Evolutionary conservation across 495 filamentous ascomycete species (phyloP), one percentile per base, ranked within the genome.

Genomic region (Astrothelium macrocarpum): DNA sequence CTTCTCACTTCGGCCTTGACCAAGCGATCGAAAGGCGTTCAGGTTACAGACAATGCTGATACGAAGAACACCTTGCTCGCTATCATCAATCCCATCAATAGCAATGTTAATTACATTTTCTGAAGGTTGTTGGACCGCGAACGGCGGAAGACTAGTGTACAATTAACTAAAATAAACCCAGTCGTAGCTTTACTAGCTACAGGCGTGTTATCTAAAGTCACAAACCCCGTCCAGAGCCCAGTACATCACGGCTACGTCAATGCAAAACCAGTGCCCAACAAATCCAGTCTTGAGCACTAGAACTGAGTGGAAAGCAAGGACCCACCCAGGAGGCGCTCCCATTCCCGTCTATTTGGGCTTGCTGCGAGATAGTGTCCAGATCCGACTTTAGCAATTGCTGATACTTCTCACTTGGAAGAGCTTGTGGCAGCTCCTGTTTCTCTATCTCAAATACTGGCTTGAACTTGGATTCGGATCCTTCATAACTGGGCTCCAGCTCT

Each of bases 211-310:
- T n/a, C n/a, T n/a, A n/a, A n/a, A n/a, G n/a, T n/a, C n/a, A n/a
- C n/a, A n/a, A n/a, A n/a, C n/a, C n/a, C n/a, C n/a, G n/a, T n/a
- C n/a, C n/a, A n/a, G n/a, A n/a, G n/a, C n/a, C n/a, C n/a, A n/a
- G n/a, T n/a, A n/a, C 34, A 14, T 39, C 5, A 39, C 34, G 34
- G 34, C 34, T 14, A 39, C 7, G 9, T 25, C 20, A 29, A 56
- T 20, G 49, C 49, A 56, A 56, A 5, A 56, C 25, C 49, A 56
- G 29, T 28, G 49, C 49, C 49, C 49, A 56, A 16, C 49, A 56
- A 28, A 56, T 56, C 49, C 49, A 56, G 16, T 56, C 49, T 29
- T 29, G 0, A 11, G 49, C 20, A 3, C 2, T 2, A 29, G 49
- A 56, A 16, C 16, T 26, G 9, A 56, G 49, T 1, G 49, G 49